phyloP scores from a whole-genome alignment of 139 green algal species.

The Haematococcus lacustris region DNA sequence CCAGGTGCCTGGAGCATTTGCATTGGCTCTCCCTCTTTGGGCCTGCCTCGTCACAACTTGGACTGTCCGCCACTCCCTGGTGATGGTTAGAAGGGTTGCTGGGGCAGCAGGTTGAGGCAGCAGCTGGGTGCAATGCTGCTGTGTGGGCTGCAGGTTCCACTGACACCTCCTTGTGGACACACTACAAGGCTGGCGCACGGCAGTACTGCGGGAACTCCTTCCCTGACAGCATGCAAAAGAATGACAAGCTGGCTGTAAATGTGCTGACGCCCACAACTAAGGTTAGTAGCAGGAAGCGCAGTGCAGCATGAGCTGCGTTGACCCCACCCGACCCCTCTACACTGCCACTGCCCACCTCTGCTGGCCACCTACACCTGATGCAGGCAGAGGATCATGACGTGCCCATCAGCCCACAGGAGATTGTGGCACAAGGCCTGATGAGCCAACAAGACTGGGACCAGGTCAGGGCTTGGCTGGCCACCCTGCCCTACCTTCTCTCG shows the following conservation, averaged over 20 bases:
- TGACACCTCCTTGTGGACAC: conserved; percentile 95
- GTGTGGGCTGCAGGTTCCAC: conserved; percentile 84
- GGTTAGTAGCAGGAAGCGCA: not conserved
- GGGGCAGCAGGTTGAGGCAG: too few relatives aligned
- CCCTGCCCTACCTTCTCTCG: too few relatives aligned
- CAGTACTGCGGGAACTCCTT: conserved; percentile 95
- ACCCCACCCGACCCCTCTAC: too few relatives aligned
- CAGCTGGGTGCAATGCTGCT: too few relatives aligned
- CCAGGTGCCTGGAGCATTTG: too few relatives aligned
- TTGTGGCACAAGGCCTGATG: conserved; percentile 75
- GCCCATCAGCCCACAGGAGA: conserved; percentile 69
- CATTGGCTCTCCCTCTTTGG: too few relatives aligned
- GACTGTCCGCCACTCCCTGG: too few relatives aligned
- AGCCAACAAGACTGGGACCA: conserved; percentile 72
- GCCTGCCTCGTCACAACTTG: too few relatives aligned
- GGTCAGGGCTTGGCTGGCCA: too few relatives aligned
- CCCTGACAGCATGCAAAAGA: conserved; percentile 92
- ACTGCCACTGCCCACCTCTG: not conserved
- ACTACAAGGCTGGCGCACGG: conserved; percentile 82
- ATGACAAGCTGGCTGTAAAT: conserved; percentile 70
- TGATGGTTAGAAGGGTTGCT: too few relatives aligned
- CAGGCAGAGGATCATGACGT: conserved; percentile 76
- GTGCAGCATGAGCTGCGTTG: too few relatives aligned
- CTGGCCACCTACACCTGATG: not conserved
- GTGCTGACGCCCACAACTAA: conserved; percentile 98